These are phyloP conservation scores for Dothidotthia symphoricarpi DNA, from an alignment of 2,329 filamentous ascomycete species.

Conservation along the genomic window DNA sequence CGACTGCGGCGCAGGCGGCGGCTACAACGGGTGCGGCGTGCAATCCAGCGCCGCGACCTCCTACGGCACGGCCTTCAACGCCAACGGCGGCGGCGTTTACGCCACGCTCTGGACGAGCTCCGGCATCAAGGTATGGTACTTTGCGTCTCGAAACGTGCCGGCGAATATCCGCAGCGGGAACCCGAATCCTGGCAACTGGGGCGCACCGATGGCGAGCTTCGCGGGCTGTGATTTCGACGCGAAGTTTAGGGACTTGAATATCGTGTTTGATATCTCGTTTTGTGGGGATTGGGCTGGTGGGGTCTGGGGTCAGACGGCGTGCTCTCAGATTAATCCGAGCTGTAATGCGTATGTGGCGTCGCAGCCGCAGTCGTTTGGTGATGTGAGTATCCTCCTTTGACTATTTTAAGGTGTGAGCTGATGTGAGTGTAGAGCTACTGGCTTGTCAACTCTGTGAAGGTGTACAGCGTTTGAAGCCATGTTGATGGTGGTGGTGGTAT, in stretches of 20 bases:
- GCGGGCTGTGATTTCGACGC: conserved; percentile 39
- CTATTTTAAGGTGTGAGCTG: neutral
- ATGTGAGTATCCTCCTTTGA: conserved; percentile 20
- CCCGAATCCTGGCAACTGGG: conserved; percentile 47
- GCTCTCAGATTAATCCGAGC: conserved; percentile 32
- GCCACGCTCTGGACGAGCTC: conserved; percentile 44
- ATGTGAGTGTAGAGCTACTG: conserved; percentile 33
- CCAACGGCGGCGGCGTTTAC: conserved; percentile 46
- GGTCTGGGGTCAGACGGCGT: conserved; percentile 41
- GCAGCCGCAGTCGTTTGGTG: conserved; percentile 39
- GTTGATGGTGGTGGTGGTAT: neutral
- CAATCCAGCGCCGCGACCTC: conserved; percentile 26
- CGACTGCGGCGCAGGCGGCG: conserved; percentile 40
- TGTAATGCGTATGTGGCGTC: conserved; percentile 41
- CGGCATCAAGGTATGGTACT: conserved; percentile 51
- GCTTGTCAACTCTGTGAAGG: conserved; percentile 42
- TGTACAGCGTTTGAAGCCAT: conserved; percentile 32
- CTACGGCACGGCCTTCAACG: conserved; percentile 43
- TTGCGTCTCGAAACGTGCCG: conserved; percentile 43
- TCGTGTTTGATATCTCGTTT: conserved; percentile 54
- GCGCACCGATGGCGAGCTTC: conserved; percentile 42
- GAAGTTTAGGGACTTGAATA: conserved; percentile 39
- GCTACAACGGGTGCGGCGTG: conserved; percentile 37
- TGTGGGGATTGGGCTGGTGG: conserved; percentile 57
- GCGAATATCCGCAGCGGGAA: conserved; percentile 42